A percentile compares a stretch with the other conserved stretches of the same genome.
Conservation (phyloP, 352 stramenopile genomes). For the Pythium grandisporangium region DNA sequence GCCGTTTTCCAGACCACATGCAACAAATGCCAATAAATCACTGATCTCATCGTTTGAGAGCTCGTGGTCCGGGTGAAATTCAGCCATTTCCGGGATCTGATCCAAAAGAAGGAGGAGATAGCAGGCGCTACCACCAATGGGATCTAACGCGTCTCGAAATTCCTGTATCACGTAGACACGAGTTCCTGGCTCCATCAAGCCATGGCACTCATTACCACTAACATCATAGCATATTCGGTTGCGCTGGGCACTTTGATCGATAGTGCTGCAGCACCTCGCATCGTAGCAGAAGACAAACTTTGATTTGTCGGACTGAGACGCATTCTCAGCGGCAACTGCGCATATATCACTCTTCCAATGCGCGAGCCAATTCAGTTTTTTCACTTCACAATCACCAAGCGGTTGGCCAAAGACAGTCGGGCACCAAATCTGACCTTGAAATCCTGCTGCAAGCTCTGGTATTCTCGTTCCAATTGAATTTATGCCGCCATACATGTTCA, state of each 20-base stretch:
- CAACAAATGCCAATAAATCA: conserved; percentile 51
- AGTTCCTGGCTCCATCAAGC: conserved; percentile 57
- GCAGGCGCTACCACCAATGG: conserved; percentile 54
- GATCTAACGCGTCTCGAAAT: conserved; percentile 55
- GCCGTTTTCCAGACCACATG: conserved; percentile 38
- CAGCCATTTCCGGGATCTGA: conserved; percentile 66
- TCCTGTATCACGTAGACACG: conserved; percentile 49
- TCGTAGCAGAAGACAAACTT: conserved; percentile 80
- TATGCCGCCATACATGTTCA: conserved; percentile 55
- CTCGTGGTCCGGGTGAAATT: conserved; percentile 68
- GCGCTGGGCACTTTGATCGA: too few species aligned
- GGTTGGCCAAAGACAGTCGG: conserved; percentile 66
- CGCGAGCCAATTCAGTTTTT: conserved; percentile 63
- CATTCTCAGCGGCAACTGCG: conserved; percentile 53
- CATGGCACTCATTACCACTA: conserved; percentile 67
- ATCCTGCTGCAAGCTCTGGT: conserved; percentile 21
- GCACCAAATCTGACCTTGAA: conserved; percentile 69
- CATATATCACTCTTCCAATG: conserved; percentile 69
- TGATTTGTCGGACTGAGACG: conserved; percentile 53
- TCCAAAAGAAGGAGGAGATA: conserved; percentile 69
- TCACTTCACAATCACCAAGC: conserved; percentile 51
- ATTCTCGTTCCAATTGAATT: conserved; percentile 67
- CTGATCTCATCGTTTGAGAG: conserved; percentile 61
- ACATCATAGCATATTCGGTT: conserved; percentile 57
- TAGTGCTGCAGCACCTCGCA: conserved; percentile 56